Base-by-base conservation (phyloP, 352 stramenopile genomes). In the Globisporangium megalacanthum region DNA sequence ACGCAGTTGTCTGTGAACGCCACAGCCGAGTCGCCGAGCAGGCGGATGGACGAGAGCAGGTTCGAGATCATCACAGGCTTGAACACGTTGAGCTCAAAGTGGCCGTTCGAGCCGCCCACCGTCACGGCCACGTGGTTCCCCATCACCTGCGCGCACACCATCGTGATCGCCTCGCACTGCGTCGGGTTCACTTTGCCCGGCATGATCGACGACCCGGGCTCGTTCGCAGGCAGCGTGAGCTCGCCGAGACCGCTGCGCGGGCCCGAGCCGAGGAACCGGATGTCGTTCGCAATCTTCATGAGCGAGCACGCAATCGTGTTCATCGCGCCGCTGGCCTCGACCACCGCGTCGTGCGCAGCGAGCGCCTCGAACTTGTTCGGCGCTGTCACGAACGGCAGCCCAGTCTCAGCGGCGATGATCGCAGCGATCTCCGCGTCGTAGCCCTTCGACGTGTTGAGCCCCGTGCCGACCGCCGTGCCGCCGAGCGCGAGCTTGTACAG, bases 81-180 rank as follows among this genome's bases (percentile, higher is more conserved):
- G 77, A 98, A 98, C 36, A 98, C 94, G 69, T 99, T 99, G 20
- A 99, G 78, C 73, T 99, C 94, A 67, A 99, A 98, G 59, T 98
- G 94, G 61, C 96, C 96, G 68, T 98, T 95, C 45, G 86, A 85
- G 37, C 94, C 94, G 54, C 89, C 92, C 15, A 98, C 68, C 1
- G 92, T 96, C 62, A 98, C 89, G 25, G 94, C 77, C 2, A 93
- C 83, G 75, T 98, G 83, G 78, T 99, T 98, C 57, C 96, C 96
- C 77, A 99, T 98, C 14, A 98, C 89, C 63, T 90, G 79, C 49
- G 93, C 92, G 65, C 89, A 98, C 44, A 98, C 94, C 95, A 98
- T 98, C 25, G 95, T 98, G 22, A 99, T 75, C 22, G 95, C 93
- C 66, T 98, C 96, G 70, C 89, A 98, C 72, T 98, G 92, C 29